Percentiles rank a stretch among this genome's conserved stretches.
phyloP scores from a whole-genome alignment of 2,329 filamentous ascomycete species.

The Trichoderma brevicompactum region DNA sequence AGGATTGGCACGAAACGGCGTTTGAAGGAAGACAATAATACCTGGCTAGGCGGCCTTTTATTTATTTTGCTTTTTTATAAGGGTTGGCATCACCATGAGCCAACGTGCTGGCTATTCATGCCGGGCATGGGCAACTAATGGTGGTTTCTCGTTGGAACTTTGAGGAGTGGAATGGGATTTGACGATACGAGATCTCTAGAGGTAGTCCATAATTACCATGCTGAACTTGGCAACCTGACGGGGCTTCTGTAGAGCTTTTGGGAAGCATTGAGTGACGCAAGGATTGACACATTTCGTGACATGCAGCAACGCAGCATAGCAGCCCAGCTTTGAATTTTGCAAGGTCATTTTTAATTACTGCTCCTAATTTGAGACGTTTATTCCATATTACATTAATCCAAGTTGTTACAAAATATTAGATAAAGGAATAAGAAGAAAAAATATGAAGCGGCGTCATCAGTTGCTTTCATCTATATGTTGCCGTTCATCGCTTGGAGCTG shows the following conservation, averaged over 20 bases:
- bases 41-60: constrained; percentile 9
- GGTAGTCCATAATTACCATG: neutral
- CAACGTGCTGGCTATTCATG: neutral
- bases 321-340: no score
- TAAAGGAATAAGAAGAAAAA: no score
- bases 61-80: constrained; percentile 2
- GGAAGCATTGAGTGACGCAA: neutral
- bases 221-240: neutral
- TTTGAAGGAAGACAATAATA: constrained; percentile 23
- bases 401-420: no score
- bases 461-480: no score
- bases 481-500: no score
- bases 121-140: neutral
- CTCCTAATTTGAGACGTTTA: no score
- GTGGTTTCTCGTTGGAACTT: neutral
- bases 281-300: no score
- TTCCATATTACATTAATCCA: no score
- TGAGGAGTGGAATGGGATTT: no score
- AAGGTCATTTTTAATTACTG: no score
- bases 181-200: neutral
- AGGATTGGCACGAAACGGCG: constrained; percentile 24
- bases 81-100: neutral
- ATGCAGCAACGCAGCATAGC: neutral
- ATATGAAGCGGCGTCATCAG: no score
- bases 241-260: neutral